Percentiles rank a stretch among this genome's conserved stretches.
Evolutionary conservation across 352 stramenopile species (phyloP).

Genomic region (Vaucheria bursata): DNA sequence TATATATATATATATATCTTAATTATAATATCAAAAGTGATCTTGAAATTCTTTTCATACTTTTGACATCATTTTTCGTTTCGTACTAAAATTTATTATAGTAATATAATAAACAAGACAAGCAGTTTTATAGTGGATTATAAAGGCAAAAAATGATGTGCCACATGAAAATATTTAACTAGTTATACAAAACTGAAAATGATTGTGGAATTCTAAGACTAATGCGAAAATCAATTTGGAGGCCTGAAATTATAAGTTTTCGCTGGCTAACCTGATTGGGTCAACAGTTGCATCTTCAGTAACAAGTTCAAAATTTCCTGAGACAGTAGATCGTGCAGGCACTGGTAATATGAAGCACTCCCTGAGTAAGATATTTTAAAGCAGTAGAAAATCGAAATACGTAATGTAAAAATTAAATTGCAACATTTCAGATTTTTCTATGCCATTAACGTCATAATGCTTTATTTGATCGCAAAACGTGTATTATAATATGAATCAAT

Average conservation of each 20-base stretch:
- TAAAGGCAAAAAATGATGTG: neutral
- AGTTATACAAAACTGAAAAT: neutral
- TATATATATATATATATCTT: neutral
- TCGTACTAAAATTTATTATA: neutral
- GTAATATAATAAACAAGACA: neutral
- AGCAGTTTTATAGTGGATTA: neutral
- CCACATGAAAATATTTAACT: neutral
- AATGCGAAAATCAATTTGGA: neutral
- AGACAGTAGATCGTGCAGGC: slow-evolving; percentile 2
- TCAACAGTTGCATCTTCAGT: slow-evolving; percentile 4
- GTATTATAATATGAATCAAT: too few relatives aligned
- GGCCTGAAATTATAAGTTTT: neutral
- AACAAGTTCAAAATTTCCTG: slow-evolving; percentile 8
- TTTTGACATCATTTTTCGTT: neutral
- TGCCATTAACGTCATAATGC: too few relatives aligned
- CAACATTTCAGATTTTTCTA: too few relatives aligned
- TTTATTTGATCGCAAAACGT: too few relatives aligned
- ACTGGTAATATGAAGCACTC: slow-evolving; percentile 5
- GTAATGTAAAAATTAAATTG: neutral
- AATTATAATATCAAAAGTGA: neutral
- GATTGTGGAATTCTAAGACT: neutral
- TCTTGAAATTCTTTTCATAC: neutral
- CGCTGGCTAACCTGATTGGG: neutral
- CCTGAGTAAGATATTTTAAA: neutral
- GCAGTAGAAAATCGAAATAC: neutral